Conservation (phyloP, 2,329 filamentous ascomycete genomes). For the Ceratocystis ficicola region DNA sequence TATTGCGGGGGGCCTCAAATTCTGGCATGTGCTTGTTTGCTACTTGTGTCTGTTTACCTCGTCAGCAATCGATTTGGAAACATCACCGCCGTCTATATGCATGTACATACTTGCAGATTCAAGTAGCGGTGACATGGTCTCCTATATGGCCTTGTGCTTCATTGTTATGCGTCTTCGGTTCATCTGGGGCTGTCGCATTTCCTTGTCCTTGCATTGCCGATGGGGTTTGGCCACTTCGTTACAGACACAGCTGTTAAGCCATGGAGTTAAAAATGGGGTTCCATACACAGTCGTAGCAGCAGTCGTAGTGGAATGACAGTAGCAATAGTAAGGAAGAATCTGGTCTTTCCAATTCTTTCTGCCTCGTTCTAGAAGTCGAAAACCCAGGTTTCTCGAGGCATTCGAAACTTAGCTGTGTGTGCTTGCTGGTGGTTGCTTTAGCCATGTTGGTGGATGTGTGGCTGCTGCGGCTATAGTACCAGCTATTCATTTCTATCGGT, state of each 20-base stretch:
- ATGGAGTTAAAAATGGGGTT: not conserved
- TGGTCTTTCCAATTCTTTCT: too few species aligned
- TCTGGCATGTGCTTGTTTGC: not conserved
- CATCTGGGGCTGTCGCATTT: not conserved
- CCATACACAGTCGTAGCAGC: too few species aligned
- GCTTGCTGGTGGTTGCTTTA: not conserved
- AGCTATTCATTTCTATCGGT: not conserved
- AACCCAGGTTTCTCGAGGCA: not conserved
- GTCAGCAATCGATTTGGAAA: not conserved
- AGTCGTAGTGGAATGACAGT: too few species aligned
- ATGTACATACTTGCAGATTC: too few species aligned
- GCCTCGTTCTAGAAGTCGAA: too few species aligned
- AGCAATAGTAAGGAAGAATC: too few species aligned
- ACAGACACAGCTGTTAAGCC: not conserved
- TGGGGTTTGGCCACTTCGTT: not conserved
- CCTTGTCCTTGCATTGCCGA: not conserved
- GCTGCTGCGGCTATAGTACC: not conserved
- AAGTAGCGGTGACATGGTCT: not conserved
- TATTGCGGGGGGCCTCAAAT: slow-evolving; percentile 5
- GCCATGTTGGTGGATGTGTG: not conserved
- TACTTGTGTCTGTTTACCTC: not conserved
- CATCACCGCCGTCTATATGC: not conserved
- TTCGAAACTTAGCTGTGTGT: not conserved
- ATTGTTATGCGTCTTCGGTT: not conserved
- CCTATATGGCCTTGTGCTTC: too few species aligned